Evolutionary conservation across 2,329 filamentous ascomycete genomes (phyloP), one percentile per base, ranked within the genome.

Genomic region (Metarhizium humberi): DNA sequence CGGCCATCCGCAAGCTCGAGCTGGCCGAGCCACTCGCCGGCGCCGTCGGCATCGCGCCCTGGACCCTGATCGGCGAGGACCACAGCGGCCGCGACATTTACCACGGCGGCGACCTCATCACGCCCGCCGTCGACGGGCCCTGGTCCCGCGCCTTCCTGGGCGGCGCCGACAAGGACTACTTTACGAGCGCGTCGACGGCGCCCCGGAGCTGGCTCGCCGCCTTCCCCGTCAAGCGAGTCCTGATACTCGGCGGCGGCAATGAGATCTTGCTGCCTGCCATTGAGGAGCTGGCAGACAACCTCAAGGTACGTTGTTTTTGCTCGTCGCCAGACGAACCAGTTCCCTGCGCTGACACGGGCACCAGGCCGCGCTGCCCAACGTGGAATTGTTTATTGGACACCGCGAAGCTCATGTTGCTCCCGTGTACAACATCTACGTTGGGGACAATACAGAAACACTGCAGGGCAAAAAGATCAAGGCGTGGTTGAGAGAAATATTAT

Each of bases 321-420:
- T 36, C 34, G 13, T 36, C 6, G 13, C 34, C 34, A 36, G 3
- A 8, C 2, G 7, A 36, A 36, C 34, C 13, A 13, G 34, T 8
- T 13, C 13, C 34, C 13, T 36, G 34, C 8, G 13, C 38, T 40
- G 13, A 50, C 10, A 13, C 11, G 18, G 11, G 20, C 53, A 29
- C 50, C n/a, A 63, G 60, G 54, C 49, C 6, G 60, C 57, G 2
- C 56, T 59, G 3, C 57, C 60, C 6, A 50, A 58, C 29, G 56
- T 58, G 6, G 59, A 63, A 16, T 25, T 63, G 1, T 63, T 63
- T 20, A 42, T 61, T 4, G 61, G 59, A 2, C 54, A 48, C 14
- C 30, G 60, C 2, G 61, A 63, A 34, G 58, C 59, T 13, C 61
- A 63, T 30, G 61, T 63, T 10, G 61, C 61, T 36, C 60, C 60